These are phyloP conservation scores for Neocucurbitaria cava DNA, from an alignment of 2,329 filamentous ascomycete genomes.

Conservation along the genomic window DNA sequence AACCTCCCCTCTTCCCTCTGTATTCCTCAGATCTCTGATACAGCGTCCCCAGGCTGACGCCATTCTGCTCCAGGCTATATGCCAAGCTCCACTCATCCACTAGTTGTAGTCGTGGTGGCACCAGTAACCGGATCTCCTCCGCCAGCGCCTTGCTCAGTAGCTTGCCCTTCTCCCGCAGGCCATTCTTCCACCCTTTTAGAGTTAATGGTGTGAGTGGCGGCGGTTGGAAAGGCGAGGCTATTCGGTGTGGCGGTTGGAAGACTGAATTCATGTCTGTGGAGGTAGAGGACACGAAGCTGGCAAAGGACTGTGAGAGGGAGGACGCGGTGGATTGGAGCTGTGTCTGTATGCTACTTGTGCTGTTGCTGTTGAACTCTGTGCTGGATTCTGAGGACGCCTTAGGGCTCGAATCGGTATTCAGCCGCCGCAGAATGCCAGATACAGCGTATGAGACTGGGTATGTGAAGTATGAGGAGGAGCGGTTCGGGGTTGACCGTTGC, in stretches of 20 bases:
- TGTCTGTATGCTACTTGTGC: slow-evolving; percentile 20
- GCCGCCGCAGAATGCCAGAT: slow-evolving; percentile 55
- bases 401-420: slow-evolving; percentile 52
- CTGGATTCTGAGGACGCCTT: slow-evolving; percentile 12
- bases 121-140: slow-evolving; percentile 89
- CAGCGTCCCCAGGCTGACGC: slow-evolving; percentile 83
- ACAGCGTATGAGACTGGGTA: slow-evolving; percentile 59
- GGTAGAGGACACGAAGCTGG: slow-evolving; percentile 45
- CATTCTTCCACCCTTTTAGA: slow-evolving; percentile 69
- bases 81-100: slow-evolving; percentile 84
- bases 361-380: slow-evolving; percentile 14
- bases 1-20: slow-evolving; percentile 75
- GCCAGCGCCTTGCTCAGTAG: slow-evolving; percentile 77
- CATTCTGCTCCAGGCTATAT: slow-evolving; percentile 92
- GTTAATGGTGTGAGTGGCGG: slow-evolving; percentile 84
- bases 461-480: slow-evolving; percentile 55
- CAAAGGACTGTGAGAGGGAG: slow-evolving; percentile 38
- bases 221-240: slow-evolving; percentile 80
- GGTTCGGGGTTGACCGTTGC: slow-evolving; percentile 19
- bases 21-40: slow-evolving; percentile 79
- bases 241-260: slow-evolving; percentile 67
- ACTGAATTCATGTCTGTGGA: slow-evolving; percentile 61
- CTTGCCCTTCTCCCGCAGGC: slow-evolving; percentile 66
- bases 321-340: slow-evolving; percentile 30
- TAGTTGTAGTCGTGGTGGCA: slow-evolving; percentile 86